Percentiles rank a stretch among this genome's conserved stretches.
phyloP scores from a whole-genome alignment of 345 rosid species.

The Reutealis trisperma region DNA sequence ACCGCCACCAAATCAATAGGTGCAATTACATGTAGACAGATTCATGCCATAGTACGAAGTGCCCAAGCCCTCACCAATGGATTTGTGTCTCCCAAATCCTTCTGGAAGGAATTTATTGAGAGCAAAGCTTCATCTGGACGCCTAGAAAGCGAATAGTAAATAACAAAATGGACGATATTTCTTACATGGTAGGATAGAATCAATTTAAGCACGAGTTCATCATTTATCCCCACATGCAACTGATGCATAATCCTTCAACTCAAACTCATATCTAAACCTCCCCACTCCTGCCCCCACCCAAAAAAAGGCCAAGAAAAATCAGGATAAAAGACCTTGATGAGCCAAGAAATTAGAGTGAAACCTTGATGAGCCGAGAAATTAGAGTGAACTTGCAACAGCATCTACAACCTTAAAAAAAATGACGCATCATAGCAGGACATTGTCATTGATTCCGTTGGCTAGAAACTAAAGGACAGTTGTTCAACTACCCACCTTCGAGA shows the following conservation, averaged over 20 bases:
- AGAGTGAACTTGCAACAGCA: not conserved
- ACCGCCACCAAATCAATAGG: constrained; percentile 86
- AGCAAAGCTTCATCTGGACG: constrained; percentile 95
- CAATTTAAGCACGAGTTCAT: not conserved
- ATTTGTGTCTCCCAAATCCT: constrained; percentile 93
- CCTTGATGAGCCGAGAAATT: too few relatives aligned
- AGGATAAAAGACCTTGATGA: too few relatives aligned
- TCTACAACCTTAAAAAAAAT: not conserved
- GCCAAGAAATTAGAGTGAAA: too few relatives aligned
- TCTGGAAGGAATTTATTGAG: constrained; percentile 92
- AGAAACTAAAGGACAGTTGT: not conserved
- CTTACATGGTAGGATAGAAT: not conserved
- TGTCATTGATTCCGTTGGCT: not conserved
- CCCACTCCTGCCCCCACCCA: too few relatives aligned
- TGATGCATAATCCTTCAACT: not conserved
- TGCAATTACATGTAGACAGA: constrained; percentile 81
- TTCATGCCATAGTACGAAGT: constrained; percentile 95
- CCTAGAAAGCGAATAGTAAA: constrained; percentile 41
- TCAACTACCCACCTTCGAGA: not conserved
- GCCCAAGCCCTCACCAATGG: constrained; percentile 98
- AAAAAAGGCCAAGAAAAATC: not conserved
- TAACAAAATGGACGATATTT: not conserved
- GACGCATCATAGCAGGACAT: too few relatives aligned
- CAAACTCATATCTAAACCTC: too few relatives aligned
- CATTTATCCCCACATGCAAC: not conserved